Evolutionary conservation across 2,329 filamentous ascomycete species (phyloP), one percentile per base, ranked within the genome.

Genomic region (Colletotrichum tanaceti): DNA sequence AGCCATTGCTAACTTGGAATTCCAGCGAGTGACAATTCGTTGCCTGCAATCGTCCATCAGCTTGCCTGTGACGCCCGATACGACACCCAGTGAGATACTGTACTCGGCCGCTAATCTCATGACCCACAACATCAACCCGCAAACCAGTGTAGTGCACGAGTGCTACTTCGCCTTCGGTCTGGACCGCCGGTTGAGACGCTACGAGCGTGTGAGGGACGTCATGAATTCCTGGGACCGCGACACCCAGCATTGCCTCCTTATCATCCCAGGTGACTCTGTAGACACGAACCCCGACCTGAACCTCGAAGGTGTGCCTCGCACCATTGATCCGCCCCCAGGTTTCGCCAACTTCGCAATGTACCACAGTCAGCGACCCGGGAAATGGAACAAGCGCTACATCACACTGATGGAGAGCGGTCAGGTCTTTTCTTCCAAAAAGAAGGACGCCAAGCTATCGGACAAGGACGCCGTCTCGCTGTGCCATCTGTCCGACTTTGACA

Each of bases 201-300:
- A 97, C 76, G 95, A 98, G 80, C 89, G 89, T 70, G 87, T 98
- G 39, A 89, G 93, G 68, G 93, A 97, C 74, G 88, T 97, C 24
- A 87, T 98, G 86, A 97, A 97, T 77, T 97, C 94, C 0, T 98
- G 95, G 95, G 93, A 97, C 70, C 84, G 86, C 50, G 94, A 97
- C 77, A 84, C 86, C 2, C 90, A 94, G 73, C 96, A 97, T 74
- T 84, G 86, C 9, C 83, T 98, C 16, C 80, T 92, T 20, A 84
- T 98, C 24, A 81, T 90, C 63, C 84, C 90, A 16, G 83, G 86
- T 2, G 85, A 89, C 44, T 79, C 84, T 2, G 82, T 83, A 5
- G 83, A 86, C n/a, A 82, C 85, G 60, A 82, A 86, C 70, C 77
- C 79, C 7, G 89, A 91, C 64, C 84, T 98, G 7, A 89, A 92